Percentiles rank a stretch among this genome's conserved stretches.
These are phyloP conservation scores for Fonsecaea erecta DNA, from an alignment of 2,329 filamentous ascomycete species.

Conservation along the genomic window DNA sequence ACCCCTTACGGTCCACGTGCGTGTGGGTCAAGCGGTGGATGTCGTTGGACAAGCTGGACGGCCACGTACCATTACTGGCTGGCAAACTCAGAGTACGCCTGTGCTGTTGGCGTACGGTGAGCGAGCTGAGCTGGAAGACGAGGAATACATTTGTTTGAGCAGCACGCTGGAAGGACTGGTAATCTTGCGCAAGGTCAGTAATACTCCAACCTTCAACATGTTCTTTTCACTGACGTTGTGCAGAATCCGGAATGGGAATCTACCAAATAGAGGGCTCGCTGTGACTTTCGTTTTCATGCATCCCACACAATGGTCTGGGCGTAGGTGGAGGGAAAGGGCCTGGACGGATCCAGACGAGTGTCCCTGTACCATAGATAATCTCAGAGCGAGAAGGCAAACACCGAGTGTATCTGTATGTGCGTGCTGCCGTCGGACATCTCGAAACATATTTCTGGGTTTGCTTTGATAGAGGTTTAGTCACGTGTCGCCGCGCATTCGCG, in stretches of 20 bases:
- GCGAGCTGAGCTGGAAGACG: constrained; percentile 93
- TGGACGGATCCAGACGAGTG: constrained; percentile 4
- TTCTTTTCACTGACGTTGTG: constrained; percentile 37
- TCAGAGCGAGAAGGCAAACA: background rate
- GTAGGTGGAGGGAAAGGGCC: background rate
- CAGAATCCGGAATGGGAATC: constrained; percentile 54
- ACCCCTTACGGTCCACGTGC: constrained; percentile 92
- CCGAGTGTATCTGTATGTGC: background rate
- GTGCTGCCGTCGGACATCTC: background rate
- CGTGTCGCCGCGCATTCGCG: background rate
- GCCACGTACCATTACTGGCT: constrained; percentile 98
- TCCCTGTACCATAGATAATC: constrained; percentile 21
- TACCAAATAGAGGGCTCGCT: constrained; percentile 40
- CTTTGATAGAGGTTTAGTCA: background rate
- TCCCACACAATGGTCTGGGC: background rate
- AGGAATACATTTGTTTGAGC: constrained; percentile 92
- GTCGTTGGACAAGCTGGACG: constrained; percentile 96
- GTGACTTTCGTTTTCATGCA: background rate
- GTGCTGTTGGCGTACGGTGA: constrained; percentile 94
- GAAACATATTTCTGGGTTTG: background rate
- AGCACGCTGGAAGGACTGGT: constrained; percentile 92
- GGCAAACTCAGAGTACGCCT: constrained; percentile 99
- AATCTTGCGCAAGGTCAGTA: constrained; percentile 89
- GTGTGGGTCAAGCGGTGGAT: constrained; percentile 96
- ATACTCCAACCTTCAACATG: background rate